Percentiles rank a stretch among this genome's conserved stretches.
Conservation (phyloP, 441 rosid genomes). For the Corymbia citriodora region DNA sequence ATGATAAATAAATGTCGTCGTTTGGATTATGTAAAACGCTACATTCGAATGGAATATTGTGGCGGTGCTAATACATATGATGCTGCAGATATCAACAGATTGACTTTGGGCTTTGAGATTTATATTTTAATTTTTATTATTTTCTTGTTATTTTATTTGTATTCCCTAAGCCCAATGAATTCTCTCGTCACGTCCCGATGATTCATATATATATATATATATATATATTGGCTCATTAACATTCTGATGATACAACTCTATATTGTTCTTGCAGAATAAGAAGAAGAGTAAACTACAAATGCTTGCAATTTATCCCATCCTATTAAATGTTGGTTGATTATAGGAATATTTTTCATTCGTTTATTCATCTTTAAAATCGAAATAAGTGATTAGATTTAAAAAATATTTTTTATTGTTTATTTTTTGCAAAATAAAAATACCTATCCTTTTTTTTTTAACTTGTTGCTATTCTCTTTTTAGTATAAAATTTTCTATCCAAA, state of each 20-base stretch:
- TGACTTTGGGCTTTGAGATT: background rate
- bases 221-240: background rate
- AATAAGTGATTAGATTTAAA: accelerated
- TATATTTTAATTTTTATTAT: background rate
- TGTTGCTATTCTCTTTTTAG: background rate
- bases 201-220: background rate
- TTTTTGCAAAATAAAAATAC: background rate
- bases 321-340: background rate
- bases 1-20: background rate
- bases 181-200: background rate
- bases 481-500: background rate
- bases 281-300: background rate
- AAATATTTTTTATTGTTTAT: background rate
- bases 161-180: background rate
- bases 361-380: accelerated
- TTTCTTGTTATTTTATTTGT: background rate
- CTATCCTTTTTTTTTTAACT: background rate
- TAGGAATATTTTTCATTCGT: accelerated
- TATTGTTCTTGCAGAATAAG: background rate
- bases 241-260: background rate
- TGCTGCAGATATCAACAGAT: background rate
- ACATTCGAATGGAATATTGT: background rate
- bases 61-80: background rate
- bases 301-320: background rate
- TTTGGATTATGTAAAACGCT: background rate